phyloP scores from a whole-genome alignment of 1,284 basidiomycete species.

The Megacollybia platyphylla region DNA sequence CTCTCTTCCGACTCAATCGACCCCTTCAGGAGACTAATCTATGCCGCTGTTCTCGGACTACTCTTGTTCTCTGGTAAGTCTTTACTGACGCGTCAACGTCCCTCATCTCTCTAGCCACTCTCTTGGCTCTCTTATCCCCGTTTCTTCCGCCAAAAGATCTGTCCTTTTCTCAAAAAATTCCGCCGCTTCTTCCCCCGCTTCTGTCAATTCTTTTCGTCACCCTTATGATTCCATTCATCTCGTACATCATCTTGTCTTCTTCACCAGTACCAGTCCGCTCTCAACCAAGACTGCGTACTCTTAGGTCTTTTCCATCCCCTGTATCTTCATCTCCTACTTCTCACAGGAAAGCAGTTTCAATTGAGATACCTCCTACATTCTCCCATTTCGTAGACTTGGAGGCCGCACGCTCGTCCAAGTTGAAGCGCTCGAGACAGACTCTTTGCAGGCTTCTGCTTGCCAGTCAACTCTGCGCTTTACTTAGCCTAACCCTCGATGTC shows the following conservation, averaged over 20 bases:
- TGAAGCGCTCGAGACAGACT: not conserved
- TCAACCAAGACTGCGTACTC: not conserved
- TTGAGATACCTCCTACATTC: not conserved
- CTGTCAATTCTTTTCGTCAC: conserved; percentile 1
- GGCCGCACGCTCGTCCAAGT: not conserved
- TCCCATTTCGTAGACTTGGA: not conserved
- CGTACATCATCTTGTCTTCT: not conserved
- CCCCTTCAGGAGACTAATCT: too few species aligned
- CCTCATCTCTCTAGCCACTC: not conserved
- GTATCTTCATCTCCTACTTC: not conserved
- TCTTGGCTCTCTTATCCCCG: conserved; percentile 1
- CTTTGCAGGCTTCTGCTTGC: not conserved
- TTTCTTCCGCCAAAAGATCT: not conserved
- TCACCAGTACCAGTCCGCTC: not conserved
- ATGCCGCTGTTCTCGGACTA: too few species aligned
- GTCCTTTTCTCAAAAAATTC: not conserved
- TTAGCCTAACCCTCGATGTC: not conserved
- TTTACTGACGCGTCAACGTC: not conserved
- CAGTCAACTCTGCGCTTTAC: not conserved
- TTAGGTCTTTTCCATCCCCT: not conserved
- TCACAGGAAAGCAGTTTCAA: not conserved
- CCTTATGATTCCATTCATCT: not conserved
- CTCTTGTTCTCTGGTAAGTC: too few species aligned
- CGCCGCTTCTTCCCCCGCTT: conserved; percentile 1
- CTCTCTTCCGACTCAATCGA: too few species aligned